Conservation (phyloP, 768 basidiomycete species). For the Pulveroboletus frians region DNA sequence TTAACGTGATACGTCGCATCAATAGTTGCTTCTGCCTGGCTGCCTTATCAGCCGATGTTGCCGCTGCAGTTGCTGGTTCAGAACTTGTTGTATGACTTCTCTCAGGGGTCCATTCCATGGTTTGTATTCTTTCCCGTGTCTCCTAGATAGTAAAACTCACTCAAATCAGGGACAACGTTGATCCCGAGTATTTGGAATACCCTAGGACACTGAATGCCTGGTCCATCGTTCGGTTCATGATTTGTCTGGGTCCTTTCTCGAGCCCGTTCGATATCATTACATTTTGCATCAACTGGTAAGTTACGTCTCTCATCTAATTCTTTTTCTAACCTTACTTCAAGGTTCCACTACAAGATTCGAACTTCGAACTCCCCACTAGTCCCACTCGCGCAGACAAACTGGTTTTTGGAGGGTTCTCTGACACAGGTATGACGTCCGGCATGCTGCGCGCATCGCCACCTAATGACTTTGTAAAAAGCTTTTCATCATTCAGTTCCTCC, state of each 20-base stretch:
- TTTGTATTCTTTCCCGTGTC: constrained; percentile 4
- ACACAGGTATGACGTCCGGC: constrained; percentile 27
- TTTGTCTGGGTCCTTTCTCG: constrained; percentile 34
- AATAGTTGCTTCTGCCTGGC: constrained; percentile 34
- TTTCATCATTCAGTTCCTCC: constrained; percentile 31
- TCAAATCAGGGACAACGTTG: constrained; percentile 32
- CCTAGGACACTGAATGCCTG: constrained; percentile 31
- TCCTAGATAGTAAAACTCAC: constrained; percentile 5
- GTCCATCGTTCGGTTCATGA: constrained; percentile 35
- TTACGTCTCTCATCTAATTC: neutral
- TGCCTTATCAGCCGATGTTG: constrained; percentile 35
- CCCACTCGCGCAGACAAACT: constrained; percentile 32
- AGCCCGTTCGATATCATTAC: constrained; percentile 33
- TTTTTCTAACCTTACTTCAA: constrained; percentile 2
- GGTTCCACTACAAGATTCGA: constrained; percentile 31
- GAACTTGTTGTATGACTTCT: constrained; percentile 35
- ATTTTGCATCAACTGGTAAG: constrained; percentile 31
- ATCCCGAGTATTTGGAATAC: constrained; percentile 31
- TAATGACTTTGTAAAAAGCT: constrained; percentile 17
- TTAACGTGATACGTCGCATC: neutral
- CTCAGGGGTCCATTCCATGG: constrained; percentile 35
- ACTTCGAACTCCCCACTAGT: constrained; percentile 25
- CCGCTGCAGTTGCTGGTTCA: constrained; percentile 31
- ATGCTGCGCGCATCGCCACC: neutral
- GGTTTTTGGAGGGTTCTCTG: constrained; percentile 34